Base-by-base conservation (phyloP, 2,329 filamentous ascomycete genomes). In the Colletotrichum sojae region DNA sequence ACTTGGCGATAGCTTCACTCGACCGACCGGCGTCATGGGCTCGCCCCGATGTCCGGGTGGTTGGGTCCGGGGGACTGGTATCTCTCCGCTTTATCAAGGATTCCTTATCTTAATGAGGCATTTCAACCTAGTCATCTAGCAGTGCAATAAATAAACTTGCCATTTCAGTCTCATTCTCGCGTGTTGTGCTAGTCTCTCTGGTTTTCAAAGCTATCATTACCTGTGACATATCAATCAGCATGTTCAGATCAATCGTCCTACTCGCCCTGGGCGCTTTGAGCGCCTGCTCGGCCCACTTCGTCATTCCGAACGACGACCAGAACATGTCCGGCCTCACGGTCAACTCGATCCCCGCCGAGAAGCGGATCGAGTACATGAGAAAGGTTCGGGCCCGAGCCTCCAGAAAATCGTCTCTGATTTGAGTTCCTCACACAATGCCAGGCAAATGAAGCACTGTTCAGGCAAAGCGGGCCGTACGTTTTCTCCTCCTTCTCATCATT, bases 231-330 rank as follows among this genome's bases (percentile, higher is more conserved):
- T 13, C 1, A 18, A 3, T 5, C 12, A 52, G 3, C 4, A 67
- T 67, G 65, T 22, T 58, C 25, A 6, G 9, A n/a, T 62, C 56
- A 9, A n/a, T 18, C 3, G 12, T 9, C 2, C 13, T 56, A 0
- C 4, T 61, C 9, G 5, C 18, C 1, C 6, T 69, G 15, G 8
- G 56, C 2, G 45, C 36, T 1, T 8, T 62, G 1, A 5, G 39
- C n/a, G 16, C 16, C 5, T 27, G 52, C 27, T 57, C 52, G 13
- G 63, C 56, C 0, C 63, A 62, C 13, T 61, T 69, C 6, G 57
- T 69, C 1, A 22, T 69, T 4, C 63, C 63, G 6, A 62, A 69
- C 9, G 67, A 69, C 25, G 63, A 69, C 53, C 67, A 69, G 40
- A 43, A 69, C 46, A 67, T 69, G 67, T 61, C 63, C 0, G 63